These are phyloP conservation scores for Gracilaria caudata DNA, from an alignment of 23 red algal species.

Conservation along the genomic window DNA sequence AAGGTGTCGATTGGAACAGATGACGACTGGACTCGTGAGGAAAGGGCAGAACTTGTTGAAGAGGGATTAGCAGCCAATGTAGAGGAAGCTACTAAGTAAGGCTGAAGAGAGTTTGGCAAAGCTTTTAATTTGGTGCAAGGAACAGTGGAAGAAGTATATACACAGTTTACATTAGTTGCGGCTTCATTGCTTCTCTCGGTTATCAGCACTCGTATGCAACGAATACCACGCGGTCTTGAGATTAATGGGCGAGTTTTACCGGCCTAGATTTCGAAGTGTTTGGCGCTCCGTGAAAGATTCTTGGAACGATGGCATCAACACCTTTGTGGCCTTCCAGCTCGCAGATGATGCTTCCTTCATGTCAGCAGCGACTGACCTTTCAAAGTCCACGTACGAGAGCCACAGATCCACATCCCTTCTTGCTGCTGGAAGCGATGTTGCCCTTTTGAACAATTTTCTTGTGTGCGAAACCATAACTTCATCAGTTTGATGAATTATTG, in stretches of 20 bases:
- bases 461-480: slow-evolving; percentile 10
- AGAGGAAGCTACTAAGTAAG: slow-evolving; percentile 46
- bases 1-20: slow-evolving; percentile 68
- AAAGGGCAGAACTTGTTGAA: slow-evolving; percentile 69
- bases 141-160: neutral
- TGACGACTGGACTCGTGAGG: slow-evolving; percentile 66
- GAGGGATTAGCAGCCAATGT: slow-evolving; percentile 36
- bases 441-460: slow-evolving; percentile 38
- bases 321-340: slow-evolving; percentile 41
- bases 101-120: neutral
- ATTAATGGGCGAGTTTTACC: neutral
- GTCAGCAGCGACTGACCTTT: slow-evolving; percentile 37
- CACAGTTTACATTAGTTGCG: neutral
- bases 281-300: slow-evolving; percentile 38
- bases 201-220: neutral
- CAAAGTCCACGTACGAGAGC: slow-evolving; percentile 48
- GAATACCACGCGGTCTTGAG: neutral
- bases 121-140: neutral
- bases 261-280: slow-evolving; percentile 34
- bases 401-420: slow-evolving; percentile 46
- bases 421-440: slow-evolving; percentile 30
- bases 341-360: slow-evolving; percentile 8
- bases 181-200: neutral
- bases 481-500: neutral
- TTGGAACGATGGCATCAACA: slow-evolving; percentile 13